phyloP scores from a whole-genome alignment of 805 yeast genomes.

The Candida railenensis region DNA sequence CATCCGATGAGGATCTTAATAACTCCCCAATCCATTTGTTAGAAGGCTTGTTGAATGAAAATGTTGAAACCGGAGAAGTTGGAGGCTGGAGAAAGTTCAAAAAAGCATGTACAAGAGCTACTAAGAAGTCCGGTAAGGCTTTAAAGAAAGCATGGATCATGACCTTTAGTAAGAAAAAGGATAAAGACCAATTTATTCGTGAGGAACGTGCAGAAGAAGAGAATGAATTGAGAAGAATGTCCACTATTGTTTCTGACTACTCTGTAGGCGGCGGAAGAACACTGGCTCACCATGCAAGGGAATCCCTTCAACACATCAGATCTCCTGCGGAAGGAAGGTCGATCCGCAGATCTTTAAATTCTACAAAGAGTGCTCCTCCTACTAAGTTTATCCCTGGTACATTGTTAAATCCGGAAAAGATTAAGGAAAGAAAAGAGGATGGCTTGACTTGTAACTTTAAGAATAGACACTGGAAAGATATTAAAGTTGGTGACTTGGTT shows the following conservation, averaged over 20 bases:
- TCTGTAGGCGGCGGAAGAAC: slow-evolving; percentile 12
- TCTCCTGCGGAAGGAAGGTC: neutral
- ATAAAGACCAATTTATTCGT: slow-evolving; percentile 25
- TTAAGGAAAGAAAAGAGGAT: neutral
- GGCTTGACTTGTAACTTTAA: slow-evolving; percentile 26
- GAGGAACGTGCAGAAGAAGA: slow-evolving; percentile 23
- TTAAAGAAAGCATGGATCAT: slow-evolving; percentile 20
- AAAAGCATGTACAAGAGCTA: slow-evolving; percentile 47
- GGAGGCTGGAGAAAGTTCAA: slow-evolving; percentile 69
- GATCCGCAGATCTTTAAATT: neutral
- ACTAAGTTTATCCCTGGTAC: slow-evolving; percentile 16
- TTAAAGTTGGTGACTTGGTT: slow-evolving; percentile 70
- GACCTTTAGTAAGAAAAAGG: slow-evolving; percentile 23
- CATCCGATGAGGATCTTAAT: slow-evolving; percentile 66
- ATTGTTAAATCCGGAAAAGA: slow-evolving; percentile 19
- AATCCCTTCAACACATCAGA: slow-evolving; percentile 1
- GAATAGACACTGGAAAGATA: slow-evolving; percentile 64
- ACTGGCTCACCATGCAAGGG: slow-evolving; percentile 8
- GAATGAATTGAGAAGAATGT: slow-evolving; percentile 31
- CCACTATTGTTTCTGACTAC: slow-evolving; percentile 37
- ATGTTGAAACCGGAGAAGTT: slow-evolving; percentile 53
- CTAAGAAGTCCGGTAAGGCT: slow-evolving; percentile 9
- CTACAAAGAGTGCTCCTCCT: slow-evolving; percentile 1
- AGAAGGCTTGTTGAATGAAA: slow-evolving; percentile 53
- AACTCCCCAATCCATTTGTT: slow-evolving; percentile 61